Base-by-base conservation (phyloP, 108 stramenopile species). In the Discostella stelligeroides region DNA sequence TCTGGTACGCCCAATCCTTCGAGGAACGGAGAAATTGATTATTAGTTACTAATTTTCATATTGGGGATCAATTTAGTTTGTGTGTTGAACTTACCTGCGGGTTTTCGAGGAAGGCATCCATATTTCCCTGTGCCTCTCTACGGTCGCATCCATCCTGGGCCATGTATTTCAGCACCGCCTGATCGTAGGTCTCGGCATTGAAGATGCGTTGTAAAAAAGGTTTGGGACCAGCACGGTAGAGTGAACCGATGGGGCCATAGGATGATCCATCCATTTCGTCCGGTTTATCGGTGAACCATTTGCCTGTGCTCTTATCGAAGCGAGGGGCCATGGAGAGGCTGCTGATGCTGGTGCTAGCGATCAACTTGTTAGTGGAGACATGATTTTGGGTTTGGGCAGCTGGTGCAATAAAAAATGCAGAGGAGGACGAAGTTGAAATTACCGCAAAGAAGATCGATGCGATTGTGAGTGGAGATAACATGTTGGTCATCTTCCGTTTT, bases 151-250 rank as follows among this genome's bases (percentile, higher is more conserved):
- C 79, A 23, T 82, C 82, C 8, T 46, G 40, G 8, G 84, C 82
- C 78, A 85, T 85, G 79, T 83, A 85, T 57, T 85, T 87, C 28
- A 80, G 69, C 1, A 87, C 86, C 14, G 82, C 86, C 57, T 87
- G 86, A 48, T 85, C 84, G 72, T 87, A 87, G 25, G 83, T 70
- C 25, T 75, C 77, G 0, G 84, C 39, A 28, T 81, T 50, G 38
- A 83, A 67, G 30, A 87, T 28, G 15, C 84, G 79, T 0, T 49
- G 30, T 23, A 85, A 66, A 51, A 81, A 81, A n/a, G 86, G 86
- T 24, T 80, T 80, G 39, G 84, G 84, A 17, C 86, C 86, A 20
- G 75, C 78, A 21, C 82, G 64, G 46, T 85, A 60, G 12, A 85
- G 70, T 23, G 75, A 81, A 17, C 83, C 73, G 28, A 80, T 46